These are phyloP conservation scores for Monosporascus ibericus DNA, from an alignment of 2,329 filamentous ascomycete genomes.

Conservation along the genomic window DNA sequence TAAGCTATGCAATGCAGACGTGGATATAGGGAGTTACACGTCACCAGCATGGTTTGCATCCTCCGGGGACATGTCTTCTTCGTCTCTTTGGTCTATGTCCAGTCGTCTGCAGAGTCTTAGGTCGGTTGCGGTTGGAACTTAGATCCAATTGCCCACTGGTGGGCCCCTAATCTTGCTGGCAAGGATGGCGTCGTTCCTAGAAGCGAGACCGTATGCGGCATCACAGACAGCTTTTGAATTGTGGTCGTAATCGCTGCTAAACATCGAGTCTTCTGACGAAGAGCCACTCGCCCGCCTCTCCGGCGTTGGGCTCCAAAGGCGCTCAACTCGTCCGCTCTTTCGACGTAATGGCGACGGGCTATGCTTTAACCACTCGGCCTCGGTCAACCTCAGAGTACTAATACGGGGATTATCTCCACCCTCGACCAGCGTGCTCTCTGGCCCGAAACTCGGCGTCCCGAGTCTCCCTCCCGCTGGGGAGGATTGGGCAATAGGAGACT, in stretches of 20 bases:
- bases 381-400: constrained; percentile 16
- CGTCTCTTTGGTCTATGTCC: neutral
- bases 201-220: neutral
- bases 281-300: constrained; percentile 8
- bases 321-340: constrained; percentile 5
- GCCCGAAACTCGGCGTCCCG: constrained; percentile 5
- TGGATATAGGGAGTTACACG: neutral
- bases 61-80: too few species aligned
- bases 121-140: neutral
- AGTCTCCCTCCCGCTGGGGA: constrained; percentile 8
- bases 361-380: constrained; percentile 25
- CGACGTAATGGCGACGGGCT: constrained; percentile 20
- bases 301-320: constrained; percentile 16
- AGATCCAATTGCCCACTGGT: constrained; percentile 20
- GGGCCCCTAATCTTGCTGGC: constrained; percentile 1
- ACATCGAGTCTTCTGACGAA: neutral
- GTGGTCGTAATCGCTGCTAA: neutral
- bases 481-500: constrained; percentile 14
- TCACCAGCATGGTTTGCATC: neutral
- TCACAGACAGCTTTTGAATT: neutral
- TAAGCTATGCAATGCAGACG: neutral
- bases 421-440: constrained; percentile 4
- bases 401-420: constrained; percentile 2
- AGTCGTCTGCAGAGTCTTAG: neutral
- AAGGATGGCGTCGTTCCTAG: neutral